Conservation (phyloP, 2,329 filamentous ascomycete genomes). For the Monilinia vaccinii-corymbosi region DNA sequence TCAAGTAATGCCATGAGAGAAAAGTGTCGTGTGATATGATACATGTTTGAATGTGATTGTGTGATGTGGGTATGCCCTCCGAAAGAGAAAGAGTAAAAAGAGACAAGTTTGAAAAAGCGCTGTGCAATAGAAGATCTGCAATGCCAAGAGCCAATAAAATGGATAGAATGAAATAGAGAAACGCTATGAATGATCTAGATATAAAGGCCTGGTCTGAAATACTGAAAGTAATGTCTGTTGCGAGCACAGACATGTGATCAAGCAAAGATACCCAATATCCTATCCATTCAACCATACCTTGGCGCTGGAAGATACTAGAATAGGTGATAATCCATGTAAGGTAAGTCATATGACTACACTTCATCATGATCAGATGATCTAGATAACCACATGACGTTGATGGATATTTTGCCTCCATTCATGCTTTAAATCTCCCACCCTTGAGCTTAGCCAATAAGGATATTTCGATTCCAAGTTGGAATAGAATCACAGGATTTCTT, state of each 20-base stretch:
- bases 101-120: background rate
- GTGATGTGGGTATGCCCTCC: background rate
- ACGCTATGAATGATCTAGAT: background rate
- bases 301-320: background rate
- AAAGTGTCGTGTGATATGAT: constrained; percentile 1
- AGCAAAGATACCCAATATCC: background rate
- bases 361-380: background rate
- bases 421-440: background rate
- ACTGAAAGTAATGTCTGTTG: background rate
- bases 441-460: background rate
- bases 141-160: background rate
- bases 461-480: background rate
- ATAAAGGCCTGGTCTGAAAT: background rate
- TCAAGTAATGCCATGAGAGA: background rate
- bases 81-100: background rate
- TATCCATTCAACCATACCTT: background rate
- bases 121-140: background rate
- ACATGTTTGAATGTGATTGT: background rate
- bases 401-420: background rate
- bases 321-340: background rate
- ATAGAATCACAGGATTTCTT: background rate
- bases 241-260: background rate
- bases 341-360: background rate
- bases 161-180: background rate
- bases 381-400: background rate